A percentile compares a stretch with the other conserved stretches of the same genome.
Conservation (phyloP, 768 basidiomycete genomes). For the Austroboletus eburneus region DNA sequence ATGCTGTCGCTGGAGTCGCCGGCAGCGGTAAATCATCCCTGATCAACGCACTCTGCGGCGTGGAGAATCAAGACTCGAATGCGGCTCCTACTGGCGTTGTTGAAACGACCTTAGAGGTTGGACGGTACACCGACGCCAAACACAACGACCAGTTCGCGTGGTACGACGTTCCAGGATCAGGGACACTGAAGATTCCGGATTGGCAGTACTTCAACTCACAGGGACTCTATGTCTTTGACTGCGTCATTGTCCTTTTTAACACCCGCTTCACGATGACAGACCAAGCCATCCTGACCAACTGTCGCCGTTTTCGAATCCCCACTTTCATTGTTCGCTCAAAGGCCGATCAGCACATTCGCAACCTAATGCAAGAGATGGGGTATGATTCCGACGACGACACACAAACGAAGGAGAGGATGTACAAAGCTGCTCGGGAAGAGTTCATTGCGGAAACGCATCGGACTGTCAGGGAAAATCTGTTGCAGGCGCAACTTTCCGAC, state of each 20-base stretch:
- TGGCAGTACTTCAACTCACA: conserved; percentile 24
- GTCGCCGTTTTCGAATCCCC: conserved; percentile 14
- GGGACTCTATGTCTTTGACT: conserved; percentile 24
- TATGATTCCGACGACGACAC: conserved; percentile 19
- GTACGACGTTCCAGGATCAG: conserved; percentile 23
- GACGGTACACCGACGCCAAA: conserved; percentile 14
- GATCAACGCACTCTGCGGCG: conserved; percentile 34
- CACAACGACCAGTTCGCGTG: conserved; percentile 15
- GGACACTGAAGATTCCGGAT: conserved; percentile 15
- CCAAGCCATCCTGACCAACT: conserved; percentile 16
- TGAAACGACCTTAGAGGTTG: conserved; percentile 16
- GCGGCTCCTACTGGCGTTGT: conserved; percentile 18
- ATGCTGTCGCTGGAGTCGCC: conserved; percentile 32
- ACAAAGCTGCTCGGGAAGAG: conserved; percentile 8
- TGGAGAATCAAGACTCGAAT: conserved; percentile 16
- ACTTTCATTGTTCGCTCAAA: conserved; percentile 23
- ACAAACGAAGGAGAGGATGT: conserved; percentile 4
- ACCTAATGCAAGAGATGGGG: conserved; percentile 16
- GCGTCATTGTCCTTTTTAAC: conserved; percentile 20
- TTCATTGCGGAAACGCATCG: conserved; percentile 14
- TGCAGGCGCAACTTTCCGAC: conserved; percentile 20
- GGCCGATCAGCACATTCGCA: conserved; percentile 19
- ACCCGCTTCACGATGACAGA: conserved; percentile 23
- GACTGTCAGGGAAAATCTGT: conserved; percentile 17
- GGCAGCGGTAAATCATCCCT: conserved; percentile 38